These are phyloP conservation scores for Pyricularia sp. DNA, from an alignment of 2,329 filamentous ascomycete species.

Conservation along the genomic window DNA sequence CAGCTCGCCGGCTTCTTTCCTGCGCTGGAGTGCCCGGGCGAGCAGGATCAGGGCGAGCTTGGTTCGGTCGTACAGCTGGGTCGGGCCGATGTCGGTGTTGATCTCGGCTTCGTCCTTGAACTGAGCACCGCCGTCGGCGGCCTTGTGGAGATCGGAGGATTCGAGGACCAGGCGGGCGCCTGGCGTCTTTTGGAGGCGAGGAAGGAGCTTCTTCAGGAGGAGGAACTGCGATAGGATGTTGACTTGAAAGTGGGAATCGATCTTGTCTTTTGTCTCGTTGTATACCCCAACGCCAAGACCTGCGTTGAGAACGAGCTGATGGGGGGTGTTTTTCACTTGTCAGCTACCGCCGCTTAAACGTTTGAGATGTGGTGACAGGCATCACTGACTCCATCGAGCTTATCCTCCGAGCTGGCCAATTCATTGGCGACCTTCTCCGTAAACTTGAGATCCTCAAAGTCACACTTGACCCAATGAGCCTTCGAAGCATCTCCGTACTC, in stretches of 20 bases:
- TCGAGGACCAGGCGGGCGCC: background rate
- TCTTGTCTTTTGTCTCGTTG: background rate
- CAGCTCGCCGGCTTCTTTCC: background rate
- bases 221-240: background rate
- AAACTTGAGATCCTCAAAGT: background rate
- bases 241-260: background rate
- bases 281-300: background rate
- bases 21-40: background rate
- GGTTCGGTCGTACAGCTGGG: background rate
- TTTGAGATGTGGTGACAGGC: background rate
- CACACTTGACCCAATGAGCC: background rate
- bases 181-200: background rate
- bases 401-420: background rate
- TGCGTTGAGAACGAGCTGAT: background rate
- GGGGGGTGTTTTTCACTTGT: background rate
- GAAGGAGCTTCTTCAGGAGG: background rate
- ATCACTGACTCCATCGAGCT: background rate
- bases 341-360: background rate
- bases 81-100: background rate
- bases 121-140: background rate
- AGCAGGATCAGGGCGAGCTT: background rate
- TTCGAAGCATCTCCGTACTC: background rate
- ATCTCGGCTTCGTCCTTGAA: background rate
- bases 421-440: background rate
- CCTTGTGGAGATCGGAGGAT: background rate